A percentile compares a stretch with the other conserved stretches of the same genome.
phyloP scores from a whole-genome alignment of 2,329 filamentous ascomycete species.

The Apiospora sp. region DNA sequence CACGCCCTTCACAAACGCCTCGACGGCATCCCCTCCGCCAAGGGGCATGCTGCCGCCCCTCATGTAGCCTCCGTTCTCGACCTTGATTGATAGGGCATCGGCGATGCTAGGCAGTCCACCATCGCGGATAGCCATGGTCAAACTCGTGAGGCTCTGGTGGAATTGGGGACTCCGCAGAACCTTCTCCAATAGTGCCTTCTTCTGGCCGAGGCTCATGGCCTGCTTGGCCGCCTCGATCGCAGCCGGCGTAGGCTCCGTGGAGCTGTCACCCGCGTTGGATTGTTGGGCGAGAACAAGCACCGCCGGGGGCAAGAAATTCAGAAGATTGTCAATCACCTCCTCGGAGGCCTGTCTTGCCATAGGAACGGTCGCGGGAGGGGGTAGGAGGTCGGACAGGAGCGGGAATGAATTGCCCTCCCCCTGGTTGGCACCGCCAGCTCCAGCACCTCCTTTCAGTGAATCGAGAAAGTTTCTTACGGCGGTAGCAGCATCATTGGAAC shows the following conservation, averaged over 20 bases:
- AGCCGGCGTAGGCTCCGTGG: constrained; percentile 72
- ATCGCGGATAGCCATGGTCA: constrained; percentile 88
- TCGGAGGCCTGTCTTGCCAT: constrained; percentile 73
- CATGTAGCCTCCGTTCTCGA: constrained; percentile 86
- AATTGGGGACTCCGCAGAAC: constrained; percentile 92
- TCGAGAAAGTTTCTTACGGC: constrained; percentile 89
- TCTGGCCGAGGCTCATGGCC: constrained; percentile 76
- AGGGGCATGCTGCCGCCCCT: constrained; percentile 81
- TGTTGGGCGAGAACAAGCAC: constrained; percentile 81
- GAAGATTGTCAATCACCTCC: constrained; percentile 74
- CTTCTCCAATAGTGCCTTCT: constrained; percentile 80
- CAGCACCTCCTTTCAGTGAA: constrained; percentile 71
- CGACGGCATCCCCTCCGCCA: constrained; percentile 86
- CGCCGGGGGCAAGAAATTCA: constrained; percentile 79
- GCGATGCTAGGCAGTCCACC: constrained; percentile 90
- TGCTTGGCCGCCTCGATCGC: constrained; percentile 77
- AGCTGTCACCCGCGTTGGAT: constrained; percentile 62
- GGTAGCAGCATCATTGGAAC: constrained; percentile 73
- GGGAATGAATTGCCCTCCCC: constrained; percentile 75
- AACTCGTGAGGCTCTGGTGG: constrained; percentile 81
- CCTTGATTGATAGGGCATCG: constrained; percentile 81
- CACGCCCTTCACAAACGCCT: constrained; percentile 90
- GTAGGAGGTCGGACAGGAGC: constrained; percentile 84
- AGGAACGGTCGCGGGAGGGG: constrained; percentile 78
- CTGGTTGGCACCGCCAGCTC: constrained; percentile 46